Evolutionary conservation across 768 basidiomycete genomes (phyloP), one percentile per base, ranked within the genome.

Genomic region (Sarcodon aspratus): DNA sequence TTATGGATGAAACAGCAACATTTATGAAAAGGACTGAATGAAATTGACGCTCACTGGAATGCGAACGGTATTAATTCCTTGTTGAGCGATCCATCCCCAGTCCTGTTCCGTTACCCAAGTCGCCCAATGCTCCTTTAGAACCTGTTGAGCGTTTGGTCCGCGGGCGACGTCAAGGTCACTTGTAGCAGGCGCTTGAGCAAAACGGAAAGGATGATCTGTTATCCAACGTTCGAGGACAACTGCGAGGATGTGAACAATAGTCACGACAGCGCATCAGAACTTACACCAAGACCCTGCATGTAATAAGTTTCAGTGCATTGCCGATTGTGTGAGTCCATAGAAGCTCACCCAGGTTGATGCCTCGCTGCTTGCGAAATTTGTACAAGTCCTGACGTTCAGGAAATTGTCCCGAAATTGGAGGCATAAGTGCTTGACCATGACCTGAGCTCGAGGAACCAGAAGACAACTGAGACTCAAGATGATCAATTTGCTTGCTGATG

Each of bases 211-310:
- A 0, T 61, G 44, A 1, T 78, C 74, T 11, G 76, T 60, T 36
- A 90, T 85, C 87, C 87, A 90, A 33, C 75, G 67, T 62, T 90
- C 87, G 13, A 86, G 72, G 3, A 84, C 79, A 53, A 90, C 83
- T 86, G 51, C 27, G 35, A 10, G n/a, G 15, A 9, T 7, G 17
- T 7, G 27, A 48, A 47, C 5, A 38, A 27, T 15, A 44, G 37
- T 37, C 12, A 52, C 45, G 15, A 40, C 46, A 34, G 36, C 33
- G 12, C 18, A 46, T 38, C 18, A 38, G 18, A 46, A 17, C 21
- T 27, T 27, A 27, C 21, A 36, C 32, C 33, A 18, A 51, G 15
- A 18, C 46, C 31, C 49, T 33, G 45, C 43, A 27, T 6, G 50
- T 9, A 44, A 10, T 27, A 17, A 42, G 40, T 17, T 42, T 15